Conservation (phyloP, 345 rosid genomes). For the Eucalyptus paniculata region DNA sequence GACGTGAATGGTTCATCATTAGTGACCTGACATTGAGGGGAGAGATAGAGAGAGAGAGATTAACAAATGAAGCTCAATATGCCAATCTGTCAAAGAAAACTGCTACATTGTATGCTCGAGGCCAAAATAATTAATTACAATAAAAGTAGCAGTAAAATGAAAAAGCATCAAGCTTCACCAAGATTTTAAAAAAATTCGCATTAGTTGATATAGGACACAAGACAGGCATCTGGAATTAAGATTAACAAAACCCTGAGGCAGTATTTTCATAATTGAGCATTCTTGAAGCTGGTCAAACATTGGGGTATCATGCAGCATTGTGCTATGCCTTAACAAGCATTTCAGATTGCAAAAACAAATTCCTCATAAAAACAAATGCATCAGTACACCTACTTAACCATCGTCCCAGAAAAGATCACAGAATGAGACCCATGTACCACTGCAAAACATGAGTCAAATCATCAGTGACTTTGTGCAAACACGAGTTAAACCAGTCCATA, state of each 20-base stretch:
- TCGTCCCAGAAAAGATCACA: background rate
- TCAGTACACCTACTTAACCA: background rate
- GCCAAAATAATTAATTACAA: background rate
- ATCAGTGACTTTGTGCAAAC: background rate
- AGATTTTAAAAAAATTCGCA: fast-evolving
- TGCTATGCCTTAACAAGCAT: background rate
- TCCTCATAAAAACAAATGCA: background rate
- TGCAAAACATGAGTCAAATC: background rate
- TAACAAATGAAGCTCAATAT: background rate
- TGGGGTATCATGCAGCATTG: background rate
- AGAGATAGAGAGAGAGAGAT: background rate
- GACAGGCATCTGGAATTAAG: background rate
- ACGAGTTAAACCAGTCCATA: background rate
- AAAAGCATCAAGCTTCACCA: background rate
- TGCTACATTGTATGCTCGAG: background rate
- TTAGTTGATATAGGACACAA: background rate
- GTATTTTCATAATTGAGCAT: background rate
- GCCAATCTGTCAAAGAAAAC: background rate
- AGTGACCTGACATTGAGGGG: conserved; percentile 22
- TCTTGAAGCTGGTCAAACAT: background rate
- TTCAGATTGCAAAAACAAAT: background rate
- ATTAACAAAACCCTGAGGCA: background rate
- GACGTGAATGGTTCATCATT: conserved; percentile 38
- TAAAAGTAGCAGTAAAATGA: background rate
- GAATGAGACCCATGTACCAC: background rate